phyloP scores from a whole-genome alignment of 1,284 basidiomycete genomes.

The Trichosporon inkin region DNA sequence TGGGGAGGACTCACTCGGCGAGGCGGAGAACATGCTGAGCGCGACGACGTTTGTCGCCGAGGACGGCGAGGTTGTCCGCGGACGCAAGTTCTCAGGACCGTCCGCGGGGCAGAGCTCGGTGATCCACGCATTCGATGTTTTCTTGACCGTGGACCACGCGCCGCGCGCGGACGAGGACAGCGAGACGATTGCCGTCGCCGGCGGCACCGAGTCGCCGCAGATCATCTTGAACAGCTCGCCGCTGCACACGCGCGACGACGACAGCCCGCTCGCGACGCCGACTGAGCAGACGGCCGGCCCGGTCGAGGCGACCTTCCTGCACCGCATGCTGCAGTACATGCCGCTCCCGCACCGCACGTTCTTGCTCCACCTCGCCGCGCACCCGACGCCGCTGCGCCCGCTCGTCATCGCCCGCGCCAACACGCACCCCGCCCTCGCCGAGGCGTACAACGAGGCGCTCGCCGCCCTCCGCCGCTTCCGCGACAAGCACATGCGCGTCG shows the following conservation, averaged over 20 bases:
- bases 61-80: constrained; percentile 14
- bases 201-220: constrained; percentile 11
- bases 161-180: constrained; percentile 33
- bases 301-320: constrained; percentile 61
- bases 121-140: constrained; percentile 83
- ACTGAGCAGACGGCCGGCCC: not conserved
- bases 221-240: constrained; percentile 19
- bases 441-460: constrained; percentile 71
- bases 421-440: constrained; percentile 51
- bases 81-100: constrained; percentile 69
- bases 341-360: constrained; percentile 85
- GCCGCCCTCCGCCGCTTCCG: constrained; percentile 71
- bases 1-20: constrained; percentile 53
- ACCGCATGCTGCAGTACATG: constrained; percentile 85
- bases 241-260: not conserved
- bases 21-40: constrained; percentile 44
- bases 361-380: constrained; percentile 69
- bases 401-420: constrained; percentile 43
- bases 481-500: constrained; percentile 83
- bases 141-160: constrained; percentile 67
- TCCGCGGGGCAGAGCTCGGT: constrained; percentile 87
- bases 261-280: not conserved
- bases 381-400: constrained; percentile 57
- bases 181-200: constrained; percentile 1
- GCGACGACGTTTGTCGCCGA: constrained; percentile 16